Evolutionary conservation across 2,329 filamentous ascomycete species (phyloP), one percentile per base, ranked within the genome.

Genomic region (Phaeosphaeria sp.): DNA sequence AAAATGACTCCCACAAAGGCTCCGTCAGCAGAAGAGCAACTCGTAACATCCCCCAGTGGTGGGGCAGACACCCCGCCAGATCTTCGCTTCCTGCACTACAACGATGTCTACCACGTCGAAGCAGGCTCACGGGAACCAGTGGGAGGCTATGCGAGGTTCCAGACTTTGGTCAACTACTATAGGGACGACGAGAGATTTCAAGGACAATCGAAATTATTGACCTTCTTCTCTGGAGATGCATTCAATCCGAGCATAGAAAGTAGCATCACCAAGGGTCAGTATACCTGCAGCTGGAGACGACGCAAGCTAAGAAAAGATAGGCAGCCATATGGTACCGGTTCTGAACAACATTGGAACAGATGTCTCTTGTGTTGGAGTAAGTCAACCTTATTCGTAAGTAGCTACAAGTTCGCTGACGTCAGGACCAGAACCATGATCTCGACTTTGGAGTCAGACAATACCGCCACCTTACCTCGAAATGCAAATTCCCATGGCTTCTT

Each of bases 71-170:
- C 79, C 45, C 75, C 82, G 43, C 91, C 92, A 45, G 90, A 92
- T 74, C 79, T 97, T 50, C 88, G 93, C n/a, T 78, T 97, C 54
- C 75, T 96, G 30, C 93, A 97, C 79, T 97, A 90, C 83, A 97
- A 97, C 77, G 93, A 97, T 78, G 93, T 97, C 59, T 97, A 97
- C 77, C 93, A 97, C 69, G 86, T 97, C 53, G 92, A 96, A 77
- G 67, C 84, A 47, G 82, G 83, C 1, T 93, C 91, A 24, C 87
- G 90, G 17, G 92, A 96, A 72, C 93, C 93, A 1, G 87, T 93
- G 2, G 93, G 93, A 25, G 93, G 93, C 18, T 85, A 91, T 43
- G 83, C 91, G 27, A 86, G 93, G 48, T 97, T 97, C 78, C 89
- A 95, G 74, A 89, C 88, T 3, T 80, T 95, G 24, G 83, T 89